phyloP scores from a whole-genome alignment of 2,329 filamentous ascomycete genomes.

The Grosmannia clavigera region DNA sequence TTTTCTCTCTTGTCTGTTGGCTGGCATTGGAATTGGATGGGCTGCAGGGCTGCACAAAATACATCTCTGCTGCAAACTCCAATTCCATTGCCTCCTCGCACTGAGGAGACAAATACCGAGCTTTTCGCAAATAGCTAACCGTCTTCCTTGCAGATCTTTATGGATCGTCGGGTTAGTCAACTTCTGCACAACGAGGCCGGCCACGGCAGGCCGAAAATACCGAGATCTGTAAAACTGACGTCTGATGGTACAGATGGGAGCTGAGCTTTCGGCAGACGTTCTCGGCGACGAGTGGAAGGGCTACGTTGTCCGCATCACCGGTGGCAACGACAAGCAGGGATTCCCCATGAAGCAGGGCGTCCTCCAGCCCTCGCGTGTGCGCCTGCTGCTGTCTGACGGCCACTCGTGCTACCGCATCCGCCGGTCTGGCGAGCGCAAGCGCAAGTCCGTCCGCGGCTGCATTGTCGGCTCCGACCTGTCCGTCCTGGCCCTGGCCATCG shows the following conservation, averaged over 20 bases:
- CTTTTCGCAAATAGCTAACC: conserved; percentile 9
- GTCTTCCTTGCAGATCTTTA: conserved; percentile 10
- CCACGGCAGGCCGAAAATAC: neutral
- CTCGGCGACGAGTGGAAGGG: conserved; percentile 99
- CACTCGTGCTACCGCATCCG: conserved; percentile 99
- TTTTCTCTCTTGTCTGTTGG: neutral
- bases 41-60: neutral
- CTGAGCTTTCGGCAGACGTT: conserved; percentile 85
- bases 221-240: neutral
- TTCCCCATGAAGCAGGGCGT: conserved; percentile 99
- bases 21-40: neutral
- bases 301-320: conserved; percentile 99
- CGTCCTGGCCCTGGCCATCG: conserved; percentile 84
- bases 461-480: conserved; percentile 94
- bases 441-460: conserved; percentile 97
- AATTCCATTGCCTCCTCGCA: neutral
- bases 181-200: neutral
- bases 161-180: conserved; percentile 14
- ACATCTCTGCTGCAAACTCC: neutral
- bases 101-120: neutral
- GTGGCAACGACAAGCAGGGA: conserved; percentile 99
- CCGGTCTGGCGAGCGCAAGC: conserved; percentile 96
- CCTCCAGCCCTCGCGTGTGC: conserved; percentile 97
- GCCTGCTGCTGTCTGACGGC: conserved; percentile 86
- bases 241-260: conserved; percentile 54